phyloP scores from a whole-genome alignment of 192 early-diverging fungal species.

The Coemansia reversa region DNA sequence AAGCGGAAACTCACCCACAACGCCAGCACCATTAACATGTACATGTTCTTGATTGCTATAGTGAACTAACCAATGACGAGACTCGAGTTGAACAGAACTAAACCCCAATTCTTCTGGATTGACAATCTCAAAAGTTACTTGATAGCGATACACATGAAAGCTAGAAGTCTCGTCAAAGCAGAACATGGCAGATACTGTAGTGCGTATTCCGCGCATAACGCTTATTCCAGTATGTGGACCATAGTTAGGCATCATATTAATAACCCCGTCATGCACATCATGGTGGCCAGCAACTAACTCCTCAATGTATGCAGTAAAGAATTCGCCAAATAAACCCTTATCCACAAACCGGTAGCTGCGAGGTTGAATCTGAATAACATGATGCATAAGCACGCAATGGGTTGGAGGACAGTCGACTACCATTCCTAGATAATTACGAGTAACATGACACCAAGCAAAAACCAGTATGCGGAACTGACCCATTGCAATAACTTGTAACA shows the following conservation, averaged over 20 bases:
- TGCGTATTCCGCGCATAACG: slow-evolving; percentile 28
- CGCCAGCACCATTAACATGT: slow-evolving; percentile 22
- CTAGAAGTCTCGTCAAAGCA: slow-evolving; percentile 37
- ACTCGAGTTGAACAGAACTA: slow-evolving; percentile 30
- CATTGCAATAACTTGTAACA: slow-evolving; percentile 43
- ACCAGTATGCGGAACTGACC: slow-evolving; percentile 28
- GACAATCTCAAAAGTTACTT: slow-evolving; percentile 40
- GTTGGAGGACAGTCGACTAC: slow-evolving; percentile 28
- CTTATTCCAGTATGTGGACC: slow-evolving; percentile 31
- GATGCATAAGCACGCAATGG: slow-evolving; percentile 25
- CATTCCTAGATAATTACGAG: slow-evolving; percentile 41
- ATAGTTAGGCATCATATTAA: slow-evolving; percentile 46
- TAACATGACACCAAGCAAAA: slow-evolving; percentile 45
- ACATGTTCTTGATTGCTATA: slow-evolving; percentile 22
- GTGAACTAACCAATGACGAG: slow-evolving; percentile 33
- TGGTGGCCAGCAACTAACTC: slow-evolving; percentile 23
- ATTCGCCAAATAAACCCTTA: slow-evolving; percentile 44
- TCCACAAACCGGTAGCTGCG: slow-evolving; percentile 35
- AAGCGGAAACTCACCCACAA: slow-evolving; percentile 39
- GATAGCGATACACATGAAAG: slow-evolving; percentile 40
- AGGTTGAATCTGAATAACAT: slow-evolving; percentile 47
- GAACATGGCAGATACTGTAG: slow-evolving; percentile 47
- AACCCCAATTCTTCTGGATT: slow-evolving; percentile 18
- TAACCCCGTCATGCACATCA: slow-evolving; percentile 17
- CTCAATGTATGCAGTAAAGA: slow-evolving; percentile 31